Conservation (phyloP, 2,329 filamentous ascomycete species). For the Colletotrichum eremochloae region DNA sequence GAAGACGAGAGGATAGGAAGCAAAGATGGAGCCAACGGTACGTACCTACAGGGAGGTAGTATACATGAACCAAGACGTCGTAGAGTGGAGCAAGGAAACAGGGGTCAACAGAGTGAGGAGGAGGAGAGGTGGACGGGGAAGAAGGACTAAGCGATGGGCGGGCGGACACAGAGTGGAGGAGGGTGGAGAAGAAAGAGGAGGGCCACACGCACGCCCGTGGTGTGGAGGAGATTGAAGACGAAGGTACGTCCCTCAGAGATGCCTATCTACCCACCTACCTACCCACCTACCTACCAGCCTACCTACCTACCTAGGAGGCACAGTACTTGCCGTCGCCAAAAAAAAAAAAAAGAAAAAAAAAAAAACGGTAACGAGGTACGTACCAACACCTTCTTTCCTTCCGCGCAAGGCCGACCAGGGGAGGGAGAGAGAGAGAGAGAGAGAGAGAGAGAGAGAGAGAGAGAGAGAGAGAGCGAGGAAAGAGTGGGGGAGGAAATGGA, state of each 20-base stretch:
- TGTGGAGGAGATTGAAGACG: conserved; percentile 9
- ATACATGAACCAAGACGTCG: neutral
- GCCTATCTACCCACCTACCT: no score
- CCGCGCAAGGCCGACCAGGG: conserved; percentile 21
- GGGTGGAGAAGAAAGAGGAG: neutral
- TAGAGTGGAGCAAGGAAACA: conserved; percentile 18
- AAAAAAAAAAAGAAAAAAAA: no score
- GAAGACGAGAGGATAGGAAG: conserved; percentile 7
- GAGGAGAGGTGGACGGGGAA: neutral
- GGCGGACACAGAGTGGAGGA: neutral
- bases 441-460: neutral
- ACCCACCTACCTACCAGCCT: no score
- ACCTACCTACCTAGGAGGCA: no score
- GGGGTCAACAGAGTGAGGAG: neutral
- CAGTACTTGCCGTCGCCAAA: no score
- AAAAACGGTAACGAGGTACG: no score
- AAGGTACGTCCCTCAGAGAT: no score
- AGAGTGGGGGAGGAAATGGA: conserved; percentile 15
- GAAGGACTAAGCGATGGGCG: neutral
- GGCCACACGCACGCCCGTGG: conserved; percentile 33
- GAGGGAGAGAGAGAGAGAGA: neutral
- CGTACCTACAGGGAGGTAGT: conserved; percentile 3
- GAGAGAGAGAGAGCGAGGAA: neutral
- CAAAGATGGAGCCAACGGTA: conserved; percentile 9
- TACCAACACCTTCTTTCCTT: conserved; percentile 17